Evolutionary conservation across 805 yeast species (phyloP), one percentile per base, ranked within the genome.

Genomic region (Priceomyces castillae): DNA sequence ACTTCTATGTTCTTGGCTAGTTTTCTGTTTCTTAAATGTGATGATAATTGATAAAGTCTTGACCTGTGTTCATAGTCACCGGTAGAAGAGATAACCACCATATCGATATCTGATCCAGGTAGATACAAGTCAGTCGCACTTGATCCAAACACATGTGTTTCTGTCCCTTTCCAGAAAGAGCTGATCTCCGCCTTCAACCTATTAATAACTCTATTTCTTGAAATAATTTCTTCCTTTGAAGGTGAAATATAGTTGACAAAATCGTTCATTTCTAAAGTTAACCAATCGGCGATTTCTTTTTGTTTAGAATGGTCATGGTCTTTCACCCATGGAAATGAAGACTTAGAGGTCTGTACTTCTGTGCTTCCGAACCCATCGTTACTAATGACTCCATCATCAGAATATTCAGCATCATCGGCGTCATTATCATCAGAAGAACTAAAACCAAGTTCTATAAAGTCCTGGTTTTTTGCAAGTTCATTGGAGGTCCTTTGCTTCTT

Each of bases 21-120:
- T 11, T 76, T 73, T 34, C 73, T 67, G 33, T 76, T 71, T 52
- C 87, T 75, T 48, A 92, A 70, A 53, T 75, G 78, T 4, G 89
- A 80, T 2, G 96, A 81, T 9, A 92, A 69, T 53, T 82, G 82
- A 59, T 83, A 90, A 37, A 92, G 64, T 18, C 78, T 69, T n/a
- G 80, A 73, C 57, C 87, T 77, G 45, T 75, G 77, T 53, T 79
- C 89, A 52, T 78, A 74, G 48, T 73, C 77, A 2, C 83, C 81
- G 11, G 69, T 64, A 14, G 73, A 64, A 17, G 95, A 84, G 3
- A 83, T 71, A 18, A 92, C 78, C 36, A 90, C 97, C 82, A 94
- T 83, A 63, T 92, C 99, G 25, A 92, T 89, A 71, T 92, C 99
- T 0, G 97, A 88, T 1, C 96, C 96, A 0, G 98, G 98, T 14